Conservation (phyloP, 257 asterid species). For the Eustoma russellianum region DNA sequence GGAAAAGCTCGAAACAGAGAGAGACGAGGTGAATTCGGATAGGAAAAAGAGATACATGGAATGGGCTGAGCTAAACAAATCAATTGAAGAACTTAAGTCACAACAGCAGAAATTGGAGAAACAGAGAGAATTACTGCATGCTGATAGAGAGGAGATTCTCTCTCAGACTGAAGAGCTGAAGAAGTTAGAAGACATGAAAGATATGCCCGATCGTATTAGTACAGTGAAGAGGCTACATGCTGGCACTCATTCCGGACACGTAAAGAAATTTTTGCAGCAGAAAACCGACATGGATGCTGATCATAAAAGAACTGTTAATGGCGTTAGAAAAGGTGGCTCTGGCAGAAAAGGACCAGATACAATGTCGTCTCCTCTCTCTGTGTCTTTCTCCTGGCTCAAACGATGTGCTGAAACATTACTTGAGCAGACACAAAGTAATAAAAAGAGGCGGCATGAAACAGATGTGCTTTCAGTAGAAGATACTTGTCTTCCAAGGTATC, state of each 20-base stretch:
- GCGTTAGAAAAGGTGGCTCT: constrained; percentile 24
- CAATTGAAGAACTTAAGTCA: constrained; percentile 68
- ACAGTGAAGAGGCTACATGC: constrained; percentile 38
- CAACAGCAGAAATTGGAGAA: constrained; percentile 89
- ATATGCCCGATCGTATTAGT: constrained; percentile 51
- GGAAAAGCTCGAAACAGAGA: constrained; percentile 63
- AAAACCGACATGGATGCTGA: constrained; percentile 19
- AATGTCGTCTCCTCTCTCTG: constrained; percentile 57
- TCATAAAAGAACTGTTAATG: constrained; percentile 34
- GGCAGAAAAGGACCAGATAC: constrained; percentile 27
- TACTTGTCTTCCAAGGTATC: constrained; percentile 34
- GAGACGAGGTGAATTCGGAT: constrained; percentile 62
- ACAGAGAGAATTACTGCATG: constrained; percentile 76
- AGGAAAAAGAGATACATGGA: constrained; percentile 75
- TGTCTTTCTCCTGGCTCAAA: constrained; percentile 82
- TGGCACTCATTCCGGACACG: constrained; percentile 25
- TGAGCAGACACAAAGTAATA: constrained; percentile 57
- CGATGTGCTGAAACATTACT: constrained; percentile 83
- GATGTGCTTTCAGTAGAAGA: constrained; percentile 27
- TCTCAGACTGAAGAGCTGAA: constrained; percentile 63
- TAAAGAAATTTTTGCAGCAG: constrained; percentile 24
- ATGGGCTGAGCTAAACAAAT: constrained; percentile 69
- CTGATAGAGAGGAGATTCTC: constrained; percentile 77
- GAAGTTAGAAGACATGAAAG: constrained; percentile 67
- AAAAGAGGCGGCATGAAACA: constrained; percentile 50